Evolutionary conservation across 371 early-diverging fungal species (phyloP).

Genomic region (Zychaea mexicana): DNA sequence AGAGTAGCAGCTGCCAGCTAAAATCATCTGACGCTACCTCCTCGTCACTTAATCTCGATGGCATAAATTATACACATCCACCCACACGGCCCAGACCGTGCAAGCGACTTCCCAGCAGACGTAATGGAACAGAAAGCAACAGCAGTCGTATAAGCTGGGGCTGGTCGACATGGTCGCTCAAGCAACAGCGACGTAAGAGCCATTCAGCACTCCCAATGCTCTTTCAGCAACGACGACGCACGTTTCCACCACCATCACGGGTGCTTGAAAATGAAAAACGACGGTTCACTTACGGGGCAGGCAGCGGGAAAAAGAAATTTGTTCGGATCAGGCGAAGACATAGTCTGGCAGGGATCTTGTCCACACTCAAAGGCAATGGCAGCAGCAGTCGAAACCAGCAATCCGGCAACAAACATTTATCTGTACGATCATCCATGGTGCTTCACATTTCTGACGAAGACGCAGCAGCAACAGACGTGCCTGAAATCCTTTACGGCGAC

Average conservation of each 20-base stretch:
- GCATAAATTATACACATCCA: background rate
- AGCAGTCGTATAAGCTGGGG: background rate
- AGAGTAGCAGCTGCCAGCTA: background rate
- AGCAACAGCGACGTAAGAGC: background rate
- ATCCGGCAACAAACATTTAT: background rate
- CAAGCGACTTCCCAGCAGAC: background rate
- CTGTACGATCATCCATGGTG: constrained; percentile 16
- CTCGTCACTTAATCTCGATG: background rate
- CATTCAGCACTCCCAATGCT: background rate
- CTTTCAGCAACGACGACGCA: constrained; percentile 6
- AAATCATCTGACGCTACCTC: background rate
- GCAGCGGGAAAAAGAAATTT: constrained; percentile 4
- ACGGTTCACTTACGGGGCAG: background rate
- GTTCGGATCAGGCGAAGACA: constrained; percentile 1
- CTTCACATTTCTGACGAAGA: constrained; percentile 12
- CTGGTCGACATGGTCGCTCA: background rate
- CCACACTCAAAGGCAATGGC: background rate
- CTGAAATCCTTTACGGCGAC: constrained; percentile 10
- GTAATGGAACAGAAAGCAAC: background rate
- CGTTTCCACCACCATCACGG: constrained; percentile 6
- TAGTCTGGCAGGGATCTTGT: constrained; percentile 7
- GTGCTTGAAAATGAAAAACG: constrained; percentile 9
- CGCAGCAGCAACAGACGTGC: background rate
- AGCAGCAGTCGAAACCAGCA: background rate
- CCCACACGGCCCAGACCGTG: background rate